Conservation (phyloP, 2,329 filamentous ascomycete species). For the Xylaria sp. region DNA sequence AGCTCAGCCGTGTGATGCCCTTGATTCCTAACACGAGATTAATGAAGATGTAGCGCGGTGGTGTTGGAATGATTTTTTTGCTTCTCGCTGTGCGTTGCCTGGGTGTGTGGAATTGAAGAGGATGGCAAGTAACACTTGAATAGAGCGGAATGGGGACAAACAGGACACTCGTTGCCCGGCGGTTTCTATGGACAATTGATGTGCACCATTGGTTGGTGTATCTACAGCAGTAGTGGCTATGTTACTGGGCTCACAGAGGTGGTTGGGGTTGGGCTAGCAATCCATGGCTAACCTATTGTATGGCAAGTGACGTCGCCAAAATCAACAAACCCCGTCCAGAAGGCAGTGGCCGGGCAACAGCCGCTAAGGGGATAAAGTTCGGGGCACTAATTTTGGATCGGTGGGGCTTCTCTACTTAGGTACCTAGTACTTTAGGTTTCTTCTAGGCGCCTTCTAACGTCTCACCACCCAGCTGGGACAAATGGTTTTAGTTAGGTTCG, state of each 20-base stretch:
- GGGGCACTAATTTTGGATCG: constrained; percentile 18
- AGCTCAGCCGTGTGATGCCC: constrained; percentile 17
- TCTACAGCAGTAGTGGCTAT: background rate
- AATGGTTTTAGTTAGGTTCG: background rate
- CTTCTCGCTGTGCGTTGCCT: background rate
- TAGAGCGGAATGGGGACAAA: constrained; percentile 23
- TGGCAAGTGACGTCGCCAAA: constrained; percentile 44
- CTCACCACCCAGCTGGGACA: constrained; percentile 29
- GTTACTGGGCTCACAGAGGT: constrained; percentile 38
- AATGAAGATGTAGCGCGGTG: background rate
- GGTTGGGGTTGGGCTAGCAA: constrained; percentile 38
- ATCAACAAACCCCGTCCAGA: constrained; percentile 44
- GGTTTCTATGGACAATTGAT: constrained; percentile 43
- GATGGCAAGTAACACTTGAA: background rate
- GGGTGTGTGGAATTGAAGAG: constrained; percentile 11
- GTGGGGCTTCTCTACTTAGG: constrained; percentile 11
- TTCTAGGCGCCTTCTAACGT: constrained; percentile 10
- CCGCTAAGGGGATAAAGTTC: constrained; percentile 14
- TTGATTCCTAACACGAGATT: constrained; percentile 17
- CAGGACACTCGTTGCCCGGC: constrained; percentile 38
- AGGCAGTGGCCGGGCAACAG: constrained; percentile 44
- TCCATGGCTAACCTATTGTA: constrained; percentile 5
- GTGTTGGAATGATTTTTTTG: constrained; percentile 14
- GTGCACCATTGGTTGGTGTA: constrained; percentile 24
- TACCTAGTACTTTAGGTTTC: background rate